Evolutionary conservation across 2,329 filamentous ascomycete species (phyloP).

Genomic region (Neofusicoccum ribis): DNA sequence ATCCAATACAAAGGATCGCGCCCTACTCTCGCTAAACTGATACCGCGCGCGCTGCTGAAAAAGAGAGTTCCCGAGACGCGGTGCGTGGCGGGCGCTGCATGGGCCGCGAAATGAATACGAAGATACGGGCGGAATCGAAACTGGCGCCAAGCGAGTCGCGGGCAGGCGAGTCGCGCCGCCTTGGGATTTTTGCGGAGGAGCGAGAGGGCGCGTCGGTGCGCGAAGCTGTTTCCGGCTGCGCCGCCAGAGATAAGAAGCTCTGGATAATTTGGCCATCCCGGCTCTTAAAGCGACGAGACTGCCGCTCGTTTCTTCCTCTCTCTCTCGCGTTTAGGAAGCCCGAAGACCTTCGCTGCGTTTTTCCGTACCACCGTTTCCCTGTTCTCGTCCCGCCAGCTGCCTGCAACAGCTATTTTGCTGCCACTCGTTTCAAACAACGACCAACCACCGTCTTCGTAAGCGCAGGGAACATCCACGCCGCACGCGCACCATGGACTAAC

Average conservation of each 20-base stretch:
- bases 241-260: background rate
- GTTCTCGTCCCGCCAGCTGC: background rate
- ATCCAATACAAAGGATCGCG: too few species aligned
- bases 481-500: background rate
- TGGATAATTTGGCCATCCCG: background rate
- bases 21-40: too few species aligned
- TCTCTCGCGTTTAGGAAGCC: background rate
- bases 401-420: background rate
- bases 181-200: background rate
- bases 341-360: background rate
- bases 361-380: background rate
- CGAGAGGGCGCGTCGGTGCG: background rate
- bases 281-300: too few species aligned
- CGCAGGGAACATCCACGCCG: background rate
- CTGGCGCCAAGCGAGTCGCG: background rate
- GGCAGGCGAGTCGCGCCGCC: too few species aligned
- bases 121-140: background rate
- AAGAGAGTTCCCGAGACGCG: background rate
- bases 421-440: background rate
- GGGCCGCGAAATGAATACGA: conserved; percentile 14
- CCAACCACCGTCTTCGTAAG: background rate
- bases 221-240: background rate
- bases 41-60: too few species aligned
- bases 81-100: background rate
- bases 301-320: background rate